Percentiles rank a stretch among this genome's conserved stretches.
Conservation (phyloP, 148 eudicot species). For the Cornus controversa region DNA sequence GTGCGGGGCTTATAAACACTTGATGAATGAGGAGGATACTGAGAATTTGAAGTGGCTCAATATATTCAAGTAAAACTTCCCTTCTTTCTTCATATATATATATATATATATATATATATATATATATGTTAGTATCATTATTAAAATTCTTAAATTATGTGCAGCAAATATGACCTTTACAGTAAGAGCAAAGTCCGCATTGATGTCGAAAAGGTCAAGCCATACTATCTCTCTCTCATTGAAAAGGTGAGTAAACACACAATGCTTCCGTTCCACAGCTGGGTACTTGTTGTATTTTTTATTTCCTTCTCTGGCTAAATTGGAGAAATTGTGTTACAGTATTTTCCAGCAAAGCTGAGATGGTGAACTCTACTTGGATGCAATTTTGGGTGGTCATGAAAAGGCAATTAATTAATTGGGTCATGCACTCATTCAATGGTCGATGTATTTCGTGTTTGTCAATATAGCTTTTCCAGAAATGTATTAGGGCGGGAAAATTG, state of each 20-base stretch:
- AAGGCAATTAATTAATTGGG: neutral
- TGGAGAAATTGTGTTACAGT: slow-evolving; percentile 16
- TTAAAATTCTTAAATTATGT: neutral
- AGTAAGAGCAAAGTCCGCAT: slow-evolving; percentile 44
- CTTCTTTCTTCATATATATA: neutral
- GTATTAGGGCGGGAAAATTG: too few species aligned
- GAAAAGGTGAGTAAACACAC: slow-evolving; percentile 23
- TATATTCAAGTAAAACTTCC: slow-evolving; percentile 51
- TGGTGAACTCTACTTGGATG: slow-evolving; percentile 32
- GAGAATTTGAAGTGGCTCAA: slow-evolving; percentile 79
- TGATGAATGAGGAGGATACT: slow-evolving; percentile 77
- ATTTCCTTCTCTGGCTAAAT: neutral
- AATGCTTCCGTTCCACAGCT: neutral
- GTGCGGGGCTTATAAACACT: slow-evolving; percentile 70
- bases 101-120: too few species aligned
- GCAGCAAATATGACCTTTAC: slow-evolving; percentile 47
- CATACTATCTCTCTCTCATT: slow-evolving; percentile 41
- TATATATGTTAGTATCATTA: neutral
- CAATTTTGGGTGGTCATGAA: neutral
- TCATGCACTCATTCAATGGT: neutral
- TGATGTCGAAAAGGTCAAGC: slow-evolving; percentile 41
- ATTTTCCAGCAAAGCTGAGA: slow-evolving; percentile 39
- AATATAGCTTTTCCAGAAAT: too few species aligned
- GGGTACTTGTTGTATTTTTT: neutral
- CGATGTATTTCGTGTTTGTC: too few species aligned